Percentiles rank a stretch among this genome's conserved stretches.
These are phyloP conservation scores for Tetrahymena malaccensis DNA, from an alignment of 73 alveolate species.

Conservation along the genomic window DNA sequence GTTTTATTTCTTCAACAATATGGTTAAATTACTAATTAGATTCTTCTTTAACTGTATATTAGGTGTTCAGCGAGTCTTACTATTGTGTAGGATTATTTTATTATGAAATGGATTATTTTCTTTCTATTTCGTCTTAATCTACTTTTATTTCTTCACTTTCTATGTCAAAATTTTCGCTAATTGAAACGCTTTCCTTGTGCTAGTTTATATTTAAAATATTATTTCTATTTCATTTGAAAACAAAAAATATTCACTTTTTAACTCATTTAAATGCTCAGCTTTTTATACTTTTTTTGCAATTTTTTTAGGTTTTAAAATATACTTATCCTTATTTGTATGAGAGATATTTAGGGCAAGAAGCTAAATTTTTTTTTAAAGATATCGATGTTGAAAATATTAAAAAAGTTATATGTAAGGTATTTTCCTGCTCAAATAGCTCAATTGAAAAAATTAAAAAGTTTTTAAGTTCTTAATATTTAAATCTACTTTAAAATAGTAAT, in stretches of 20 bases:
- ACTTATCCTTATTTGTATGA: background rate
- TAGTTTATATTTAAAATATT: background rate
- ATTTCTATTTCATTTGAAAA: background rate
- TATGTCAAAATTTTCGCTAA: background rate
- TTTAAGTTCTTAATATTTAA: too few species aligned
- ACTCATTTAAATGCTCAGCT: background rate
- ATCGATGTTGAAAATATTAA: too few species aligned
- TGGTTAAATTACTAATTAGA: background rate
- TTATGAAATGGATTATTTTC: background rate
- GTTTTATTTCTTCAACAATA: background rate
- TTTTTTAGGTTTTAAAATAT: too few species aligned
- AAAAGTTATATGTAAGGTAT: too few species aligned
- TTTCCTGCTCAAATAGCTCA: too few species aligned
- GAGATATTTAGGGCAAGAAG: background rate
- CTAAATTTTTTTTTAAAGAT: too few species aligned
- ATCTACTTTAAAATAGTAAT: too few species aligned
- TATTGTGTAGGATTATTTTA: background rate
- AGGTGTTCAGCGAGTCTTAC: background rate
- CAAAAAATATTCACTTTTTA: background rate
- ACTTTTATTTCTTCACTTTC: background rate
- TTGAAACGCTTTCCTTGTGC: background rate
- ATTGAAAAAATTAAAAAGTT: too few species aligned
- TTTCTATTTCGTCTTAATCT: background rate
- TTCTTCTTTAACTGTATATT: background rate
- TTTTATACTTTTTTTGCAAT: too few species aligned